Conservation (phyloP, 2,329 filamentous ascomycete species). For the Aspergillus chevalieri region DNA sequence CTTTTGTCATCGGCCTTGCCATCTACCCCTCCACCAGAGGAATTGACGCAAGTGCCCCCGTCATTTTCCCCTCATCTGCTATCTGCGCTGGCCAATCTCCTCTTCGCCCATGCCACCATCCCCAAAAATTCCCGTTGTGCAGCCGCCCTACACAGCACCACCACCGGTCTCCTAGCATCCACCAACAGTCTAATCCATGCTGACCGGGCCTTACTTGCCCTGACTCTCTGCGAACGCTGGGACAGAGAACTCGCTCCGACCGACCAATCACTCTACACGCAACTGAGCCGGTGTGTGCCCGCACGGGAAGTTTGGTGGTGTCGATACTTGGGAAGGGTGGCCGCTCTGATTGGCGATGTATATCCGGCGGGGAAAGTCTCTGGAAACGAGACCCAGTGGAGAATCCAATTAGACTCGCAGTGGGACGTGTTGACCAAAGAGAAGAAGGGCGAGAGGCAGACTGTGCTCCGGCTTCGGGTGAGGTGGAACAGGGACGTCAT, state of each 20-base stretch:
- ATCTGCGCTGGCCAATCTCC: slow-evolving; percentile 53
- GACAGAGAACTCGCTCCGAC: slow-evolving; percentile 57
- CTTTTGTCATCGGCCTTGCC: slow-evolving; percentile 49
- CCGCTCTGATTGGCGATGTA: slow-evolving; percentile 51
- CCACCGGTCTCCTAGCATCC: slow-evolving; percentile 60
- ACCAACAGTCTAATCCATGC: slow-evolving; percentile 69
- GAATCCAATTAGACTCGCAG: slow-evolving; percentile 36
- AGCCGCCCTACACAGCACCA: slow-evolving; percentile 65
- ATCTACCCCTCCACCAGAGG: slow-evolving; percentile 9
- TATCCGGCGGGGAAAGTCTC: slow-evolving; percentile 53
- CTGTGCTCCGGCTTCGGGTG: slow-evolving; percentile 42
- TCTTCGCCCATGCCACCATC: slow-evolving; percentile 49
- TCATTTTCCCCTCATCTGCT: slow-evolving; percentile 45
- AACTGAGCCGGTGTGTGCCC: slow-evolving; percentile 50
- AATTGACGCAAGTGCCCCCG: slow-evolving; percentile 26
- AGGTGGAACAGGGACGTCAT: slow-evolving; percentile 32
- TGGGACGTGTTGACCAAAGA: slow-evolving; percentile 34
- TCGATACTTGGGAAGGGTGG: slow-evolving; percentile 57
- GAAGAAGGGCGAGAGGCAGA: slow-evolving; percentile 34
- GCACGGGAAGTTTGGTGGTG: slow-evolving; percentile 59
- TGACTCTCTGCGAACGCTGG: slow-evolving; percentile 70
- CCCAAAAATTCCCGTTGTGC: slow-evolving; percentile 55
- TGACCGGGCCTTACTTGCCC: slow-evolving; percentile 62
- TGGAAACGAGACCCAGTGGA: slow-evolving; percentile 16
- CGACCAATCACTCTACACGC: slow-evolving; percentile 50